phyloP scores from a whole-genome alignment of 2,329 filamentous ascomycete species.

The Corniculantispora saksenae region DNA sequence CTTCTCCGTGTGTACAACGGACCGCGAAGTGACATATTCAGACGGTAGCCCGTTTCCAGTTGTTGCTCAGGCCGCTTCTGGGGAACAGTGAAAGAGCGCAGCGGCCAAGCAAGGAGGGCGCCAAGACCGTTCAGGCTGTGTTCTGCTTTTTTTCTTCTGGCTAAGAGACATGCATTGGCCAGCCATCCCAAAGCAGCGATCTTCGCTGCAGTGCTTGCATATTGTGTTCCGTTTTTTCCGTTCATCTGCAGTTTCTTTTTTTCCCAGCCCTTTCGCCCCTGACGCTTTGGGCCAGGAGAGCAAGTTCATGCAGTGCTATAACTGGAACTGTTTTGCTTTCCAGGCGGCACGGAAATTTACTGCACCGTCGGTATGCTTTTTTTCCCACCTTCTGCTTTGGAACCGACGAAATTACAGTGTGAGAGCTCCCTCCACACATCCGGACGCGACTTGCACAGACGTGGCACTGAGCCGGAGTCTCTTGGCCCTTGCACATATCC shows the following conservation, averaged over 20 bases:
- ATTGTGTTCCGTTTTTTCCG: background rate
- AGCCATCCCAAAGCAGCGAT: background rate
- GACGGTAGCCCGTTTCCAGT: background rate
- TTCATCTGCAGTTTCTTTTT: background rate
- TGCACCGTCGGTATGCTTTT: background rate
- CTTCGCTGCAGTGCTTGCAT: background rate
- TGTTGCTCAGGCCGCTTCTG: background rate
- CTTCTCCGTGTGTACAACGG: background rate
- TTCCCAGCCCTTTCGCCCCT: background rate
- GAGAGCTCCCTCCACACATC: background rate
- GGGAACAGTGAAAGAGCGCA: background rate
- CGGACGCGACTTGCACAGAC: background rate
- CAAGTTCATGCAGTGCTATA: background rate
- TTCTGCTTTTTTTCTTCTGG: background rate
- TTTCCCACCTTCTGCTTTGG: background rate
- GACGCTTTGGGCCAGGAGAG: background rate
- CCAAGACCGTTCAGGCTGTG: background rate
- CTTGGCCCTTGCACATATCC: background rate
- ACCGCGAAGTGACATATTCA: background rate
- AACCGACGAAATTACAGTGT: background rate
- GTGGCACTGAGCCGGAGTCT: background rate
- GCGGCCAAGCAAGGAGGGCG: background rate
- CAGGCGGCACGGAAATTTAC: background rate
- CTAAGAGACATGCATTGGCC: conserved; percentile 2
- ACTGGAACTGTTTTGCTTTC: background rate